Evolutionary conservation across 1,284 basidiomycete genomes (phyloP).

Genomic region (Sporisorium exsertum): DNA sequence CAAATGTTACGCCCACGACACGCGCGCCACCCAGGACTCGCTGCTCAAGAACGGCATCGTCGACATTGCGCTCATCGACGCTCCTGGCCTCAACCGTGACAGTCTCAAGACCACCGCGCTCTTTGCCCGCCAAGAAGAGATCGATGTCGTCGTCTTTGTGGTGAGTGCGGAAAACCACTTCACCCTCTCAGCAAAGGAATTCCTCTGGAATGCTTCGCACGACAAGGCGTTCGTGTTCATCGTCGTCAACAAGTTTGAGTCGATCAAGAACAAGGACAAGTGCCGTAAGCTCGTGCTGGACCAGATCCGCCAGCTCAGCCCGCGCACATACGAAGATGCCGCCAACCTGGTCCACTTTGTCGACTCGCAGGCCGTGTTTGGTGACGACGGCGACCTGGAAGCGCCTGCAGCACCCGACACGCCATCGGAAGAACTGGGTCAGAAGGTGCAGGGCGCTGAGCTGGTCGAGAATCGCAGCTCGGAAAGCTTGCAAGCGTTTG

Average conservation of each 20-base stretch:
- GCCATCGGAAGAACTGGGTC: constrained; percentile 42
- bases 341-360: constrained; percentile 98
- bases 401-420: constrained; percentile 52
- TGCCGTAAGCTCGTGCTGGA: constrained; percentile 90
- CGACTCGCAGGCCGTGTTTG: constrained; percentile 76
- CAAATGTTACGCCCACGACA: constrained; percentile 70
- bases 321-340: constrained; percentile 89
- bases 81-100: constrained; percentile 96
- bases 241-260: constrained; percentile 98
- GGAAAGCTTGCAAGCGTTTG: constrained; percentile 73
- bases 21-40: constrained; percentile 53
- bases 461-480: constrained; percentile 19
- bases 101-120: constrained; percentile 94
- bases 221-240: constrained; percentile 99
- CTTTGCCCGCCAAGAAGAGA: constrained; percentile 96
- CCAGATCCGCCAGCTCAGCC: constrained; percentile 92
- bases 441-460: constrained; percentile 38
- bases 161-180: constrained; percentile 99
- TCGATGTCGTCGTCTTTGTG: constrained; percentile 98
- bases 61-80: constrained; percentile 98
- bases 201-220: constrained; percentile 90
- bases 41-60: constrained; percentile 87
- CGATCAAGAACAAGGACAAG: constrained; percentile 94
- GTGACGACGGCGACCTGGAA: constrained; percentile 15
- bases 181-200: constrained; percentile 94